These are phyloP conservation scores for Termitomyces sp. DNA, from an alignment of 768 basidiomycete genomes.

Conservation along the genomic window DNA sequence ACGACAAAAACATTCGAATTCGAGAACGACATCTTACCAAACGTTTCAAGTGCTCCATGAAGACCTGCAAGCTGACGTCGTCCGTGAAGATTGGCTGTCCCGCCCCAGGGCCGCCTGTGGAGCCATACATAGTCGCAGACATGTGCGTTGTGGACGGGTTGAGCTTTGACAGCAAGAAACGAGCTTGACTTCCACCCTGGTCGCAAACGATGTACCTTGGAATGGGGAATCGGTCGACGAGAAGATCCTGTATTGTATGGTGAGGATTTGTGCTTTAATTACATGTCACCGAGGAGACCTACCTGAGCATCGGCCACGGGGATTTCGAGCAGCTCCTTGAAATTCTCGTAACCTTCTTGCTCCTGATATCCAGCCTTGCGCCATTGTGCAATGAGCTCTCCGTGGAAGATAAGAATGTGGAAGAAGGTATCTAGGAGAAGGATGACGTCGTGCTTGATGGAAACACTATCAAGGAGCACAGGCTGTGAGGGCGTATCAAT, in stretches of 20 bases:
- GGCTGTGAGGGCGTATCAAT: constrained; percentile 91
- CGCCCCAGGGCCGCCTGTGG: constrained; percentile 52
- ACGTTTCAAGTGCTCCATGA: constrained; percentile 96
- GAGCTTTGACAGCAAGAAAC: constrained; percentile 94
- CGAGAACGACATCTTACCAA: constrained; percentile 44
- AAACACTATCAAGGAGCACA: constrained; percentile 93
- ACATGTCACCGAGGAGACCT: constrained; percentile 9
- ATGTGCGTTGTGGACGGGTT: constrained; percentile 99
- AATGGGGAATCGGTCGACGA: constrained; percentile 93
- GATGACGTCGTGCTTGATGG: constrained; percentile 95
- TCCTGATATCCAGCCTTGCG: constrained; percentile 98
- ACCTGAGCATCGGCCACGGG: constrained; percentile 90
- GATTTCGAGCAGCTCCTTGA: constrained; percentile 86
- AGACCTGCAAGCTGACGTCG: constrained; percentile 95
- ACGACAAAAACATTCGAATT: not conserved
- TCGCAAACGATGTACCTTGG: constrained; percentile 98
- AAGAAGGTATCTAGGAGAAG: constrained; percentile 98
- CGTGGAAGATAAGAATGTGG: constrained; percentile 99
- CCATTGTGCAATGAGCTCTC: constrained; percentile 96
- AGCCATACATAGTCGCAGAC: constrained; percentile 88
- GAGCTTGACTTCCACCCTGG: constrained; percentile 94
- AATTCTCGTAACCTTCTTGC: constrained; percentile 98
- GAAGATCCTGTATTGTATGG: constrained; percentile 59
- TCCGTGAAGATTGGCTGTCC: constrained; percentile 98
- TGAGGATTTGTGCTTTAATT: not conserved